These are phyloP conservation scores for Fusarium palustre DNA, from an alignment of 2,329 filamentous ascomycete species.

Conservation along the genomic window DNA sequence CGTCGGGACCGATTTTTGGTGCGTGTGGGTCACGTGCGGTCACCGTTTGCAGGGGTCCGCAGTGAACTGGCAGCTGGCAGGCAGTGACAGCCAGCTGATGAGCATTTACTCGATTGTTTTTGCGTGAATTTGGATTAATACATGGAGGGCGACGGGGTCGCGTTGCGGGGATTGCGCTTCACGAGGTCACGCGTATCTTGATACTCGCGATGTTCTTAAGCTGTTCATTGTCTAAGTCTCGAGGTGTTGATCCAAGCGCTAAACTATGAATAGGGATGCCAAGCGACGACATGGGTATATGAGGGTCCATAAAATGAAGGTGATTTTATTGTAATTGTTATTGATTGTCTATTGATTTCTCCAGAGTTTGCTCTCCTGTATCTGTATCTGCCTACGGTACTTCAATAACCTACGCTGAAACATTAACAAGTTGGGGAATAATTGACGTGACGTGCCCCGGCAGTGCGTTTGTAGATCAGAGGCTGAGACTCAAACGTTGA, in stretches of 20 bases:
- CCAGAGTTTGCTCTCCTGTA: background rate
- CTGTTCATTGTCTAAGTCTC: background rate
- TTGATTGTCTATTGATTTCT: background rate
- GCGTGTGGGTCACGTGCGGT: constrained; percentile 11
- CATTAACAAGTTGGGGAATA: background rate
- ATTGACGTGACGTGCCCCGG: background rate
- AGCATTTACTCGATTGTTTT: background rate
- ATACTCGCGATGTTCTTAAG: background rate
- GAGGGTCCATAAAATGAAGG: constrained; percentile 23
- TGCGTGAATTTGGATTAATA: background rate
- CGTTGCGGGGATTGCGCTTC: background rate
- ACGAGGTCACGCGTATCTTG: background rate
- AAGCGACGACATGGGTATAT: constrained; percentile 10
- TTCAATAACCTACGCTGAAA: background rate
- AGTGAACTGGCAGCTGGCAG: constrained; percentile 1
- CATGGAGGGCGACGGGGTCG: background rate
- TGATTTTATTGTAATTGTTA: constrained; percentile 25
- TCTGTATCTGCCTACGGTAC: background rate
- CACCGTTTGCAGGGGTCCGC: constrained; percentile 16
- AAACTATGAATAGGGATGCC: constrained; percentile 8
- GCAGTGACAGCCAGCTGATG: constrained; percentile 3
- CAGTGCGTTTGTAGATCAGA: constrained; percentile 2
- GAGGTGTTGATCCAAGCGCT: background rate
- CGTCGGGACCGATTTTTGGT: background rate
- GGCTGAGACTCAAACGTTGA: background rate